Evolutionary conservation across 306 rosid genomes (phyloP).

Genomic region (Boehmeria nivea): DNA sequence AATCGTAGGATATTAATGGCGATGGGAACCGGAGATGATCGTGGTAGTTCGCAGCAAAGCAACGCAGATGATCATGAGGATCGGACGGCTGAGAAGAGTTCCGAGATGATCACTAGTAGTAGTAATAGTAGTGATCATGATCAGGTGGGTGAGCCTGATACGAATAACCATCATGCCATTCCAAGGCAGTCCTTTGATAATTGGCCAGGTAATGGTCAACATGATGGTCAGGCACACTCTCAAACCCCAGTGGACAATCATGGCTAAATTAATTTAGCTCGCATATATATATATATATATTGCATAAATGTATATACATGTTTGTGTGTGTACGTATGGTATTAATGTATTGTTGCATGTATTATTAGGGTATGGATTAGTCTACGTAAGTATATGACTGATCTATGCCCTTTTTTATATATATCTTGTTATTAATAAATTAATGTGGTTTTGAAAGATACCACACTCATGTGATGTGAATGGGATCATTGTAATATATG

Average conservation of each 20-base stretch:
- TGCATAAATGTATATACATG: too few relatives aligned
- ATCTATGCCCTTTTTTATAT: too few relatives aligned
- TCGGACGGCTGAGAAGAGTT: conserved; percentile 7
- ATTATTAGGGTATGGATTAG: too few relatives aligned
- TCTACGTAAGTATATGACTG: too few relatives aligned
- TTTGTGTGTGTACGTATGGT: too few relatives aligned
- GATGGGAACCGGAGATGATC: background rate
- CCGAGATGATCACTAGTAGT: background rate
- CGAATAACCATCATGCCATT: conserved; percentile 32
- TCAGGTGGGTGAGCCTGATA: conserved; percentile 8
- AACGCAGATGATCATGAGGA: background rate
- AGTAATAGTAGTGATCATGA: too few relatives aligned
- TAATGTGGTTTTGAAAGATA: too few relatives aligned
- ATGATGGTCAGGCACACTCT: conserved; percentile 6
- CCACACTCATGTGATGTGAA: too few relatives aligned
- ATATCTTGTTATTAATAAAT: too few relatives aligned
- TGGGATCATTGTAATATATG: too few relatives aligned
- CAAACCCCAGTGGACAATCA: conserved; percentile 4
- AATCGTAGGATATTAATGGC: too few relatives aligned
- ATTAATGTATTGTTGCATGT: background rate
- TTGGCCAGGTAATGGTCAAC: background rate
- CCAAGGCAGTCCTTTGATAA: conserved; percentile 21
- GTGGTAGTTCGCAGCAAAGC: background rate
- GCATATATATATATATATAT: background rate
- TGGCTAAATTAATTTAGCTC: background rate